Base-by-base conservation (phyloP, 805 yeast genomes). In the Yamadazyma nakazawae region DNA sequence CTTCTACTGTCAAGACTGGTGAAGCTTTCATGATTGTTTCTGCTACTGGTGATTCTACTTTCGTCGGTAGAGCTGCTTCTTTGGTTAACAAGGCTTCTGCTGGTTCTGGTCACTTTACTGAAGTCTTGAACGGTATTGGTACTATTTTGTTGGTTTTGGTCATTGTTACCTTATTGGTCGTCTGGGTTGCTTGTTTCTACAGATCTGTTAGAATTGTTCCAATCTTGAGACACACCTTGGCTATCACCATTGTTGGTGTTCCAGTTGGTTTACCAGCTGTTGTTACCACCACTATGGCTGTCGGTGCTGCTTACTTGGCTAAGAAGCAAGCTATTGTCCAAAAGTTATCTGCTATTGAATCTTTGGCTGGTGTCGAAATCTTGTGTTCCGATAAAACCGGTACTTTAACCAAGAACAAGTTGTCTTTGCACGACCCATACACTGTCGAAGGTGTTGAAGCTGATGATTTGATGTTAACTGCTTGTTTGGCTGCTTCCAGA, bases 211-310 rank as follows among this genome's bases (percentile, higher is more conserved):
- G 76, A 68, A 88, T 90, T 68, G 96, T 90, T 64, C 76, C 83
- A 62, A 87, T 90, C 75, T 80, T 90, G 72, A 82, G 96, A 78
- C 87, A 83, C 85, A 85, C 96, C 62, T 78, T 90, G 68, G 97
- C 96, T 61, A 89, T 90, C 72, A 90, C 96, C 78, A 88, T 90
- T 75, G 85, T 90, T 62, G 97, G 97, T 85, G 97, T 90, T 61
- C 97, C 97, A 71, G 97, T 90, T 59, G 97, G 97, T 86, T 83
- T 90, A 70, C 97, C 97, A 72, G 96, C 96, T 70, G 97, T 90
- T 67, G 96, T 89, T 60, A 90, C 97, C 79, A 90, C 96, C 64
- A 90, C 97, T 71, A 89, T 90, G 97, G 97, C 97, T 73, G 97
- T 91, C 75, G 97, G 97, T 84, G 97, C 97, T 72, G 96, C 97